Conservation (phyloP, 805 yeast genomes). For the Metschnikowia lochheadii region DNA sequence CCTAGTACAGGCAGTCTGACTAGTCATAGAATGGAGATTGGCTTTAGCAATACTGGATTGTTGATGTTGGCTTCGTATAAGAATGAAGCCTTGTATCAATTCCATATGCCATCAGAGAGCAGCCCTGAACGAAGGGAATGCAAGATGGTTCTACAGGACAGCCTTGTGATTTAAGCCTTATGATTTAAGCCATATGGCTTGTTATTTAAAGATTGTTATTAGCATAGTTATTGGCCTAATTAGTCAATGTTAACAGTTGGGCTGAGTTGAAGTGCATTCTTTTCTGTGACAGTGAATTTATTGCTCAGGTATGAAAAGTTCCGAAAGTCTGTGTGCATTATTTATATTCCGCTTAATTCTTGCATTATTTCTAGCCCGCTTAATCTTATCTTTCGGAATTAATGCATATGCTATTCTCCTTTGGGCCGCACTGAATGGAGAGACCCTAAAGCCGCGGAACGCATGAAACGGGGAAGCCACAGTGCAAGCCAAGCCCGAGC, state of each 20-base stretch:
- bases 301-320: background rate
- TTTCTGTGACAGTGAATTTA: background rate
- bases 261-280: no score
- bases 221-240: no score
- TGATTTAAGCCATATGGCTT: background rate
- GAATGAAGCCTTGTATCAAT: constrained; percentile 37
- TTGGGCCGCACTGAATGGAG: background rate
- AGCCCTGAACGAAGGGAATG: constrained; percentile 31
- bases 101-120: constrained; percentile 26
- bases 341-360: background rate
- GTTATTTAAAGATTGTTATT: no score
- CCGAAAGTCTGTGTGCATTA: background rate
- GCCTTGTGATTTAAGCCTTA: constrained; percentile 8
- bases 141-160: constrained; percentile 25
- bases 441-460: constrained; percentile 3
- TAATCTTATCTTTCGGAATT: background rate
- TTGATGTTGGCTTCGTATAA: constrained; percentile 37
- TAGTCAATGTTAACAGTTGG: no score
- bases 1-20: constrained; percentile 10
- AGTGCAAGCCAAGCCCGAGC: background rate
- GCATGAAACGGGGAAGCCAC: background rate
- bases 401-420: constrained; percentile 1
- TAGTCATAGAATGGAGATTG: constrained; percentile 31
- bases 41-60: constrained; percentile 29
- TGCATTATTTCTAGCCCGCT: no score